phyloP scores from a whole-genome alignment of 208 protist species.

The Porcisia deanei region DNA sequence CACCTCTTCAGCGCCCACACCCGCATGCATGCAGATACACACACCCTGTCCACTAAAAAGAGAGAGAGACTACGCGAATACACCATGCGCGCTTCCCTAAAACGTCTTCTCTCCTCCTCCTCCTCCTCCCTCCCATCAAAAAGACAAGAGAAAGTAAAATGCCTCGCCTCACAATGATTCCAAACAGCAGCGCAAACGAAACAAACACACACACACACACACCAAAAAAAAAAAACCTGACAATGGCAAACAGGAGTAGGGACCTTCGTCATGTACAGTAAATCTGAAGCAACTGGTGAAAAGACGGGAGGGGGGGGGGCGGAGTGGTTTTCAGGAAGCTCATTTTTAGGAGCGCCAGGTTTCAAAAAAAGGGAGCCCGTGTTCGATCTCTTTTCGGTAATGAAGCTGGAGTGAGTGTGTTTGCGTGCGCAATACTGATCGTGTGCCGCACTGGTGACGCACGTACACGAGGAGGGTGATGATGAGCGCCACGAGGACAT shows the following conservation, averaged over 20 bases:
- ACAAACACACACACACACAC: not conserved
- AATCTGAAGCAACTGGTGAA: not conserved
- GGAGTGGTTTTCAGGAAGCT: not conserved
- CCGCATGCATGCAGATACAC: not conserved
- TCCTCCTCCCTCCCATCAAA: not conserved
- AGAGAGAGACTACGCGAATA: not conserved
- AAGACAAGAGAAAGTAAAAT: not conserved
- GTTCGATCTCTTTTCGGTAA: not conserved
- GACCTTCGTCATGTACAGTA: not conserved
- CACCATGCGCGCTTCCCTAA: not conserved
- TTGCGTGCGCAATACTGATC: not conserved
- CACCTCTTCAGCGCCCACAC: not conserved
- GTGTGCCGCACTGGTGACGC: not conserved
- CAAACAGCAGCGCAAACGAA: not conserved
- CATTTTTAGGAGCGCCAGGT: not conserved
- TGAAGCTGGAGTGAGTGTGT: not conserved
- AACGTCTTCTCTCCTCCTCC: not conserved
- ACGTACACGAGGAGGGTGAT: not conserved
- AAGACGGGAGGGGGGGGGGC: not conserved
- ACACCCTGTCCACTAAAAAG: too few relatives aligned
- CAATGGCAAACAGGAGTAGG: not conserved
- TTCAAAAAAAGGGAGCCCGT: too few relatives aligned
- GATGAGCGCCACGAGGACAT: not conserved
- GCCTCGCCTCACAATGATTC: not conserved
- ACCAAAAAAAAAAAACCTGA: not conserved